Base-by-base conservation (phyloP, 768 basidiomycete genomes). In the Rickenella mellea region DNA sequence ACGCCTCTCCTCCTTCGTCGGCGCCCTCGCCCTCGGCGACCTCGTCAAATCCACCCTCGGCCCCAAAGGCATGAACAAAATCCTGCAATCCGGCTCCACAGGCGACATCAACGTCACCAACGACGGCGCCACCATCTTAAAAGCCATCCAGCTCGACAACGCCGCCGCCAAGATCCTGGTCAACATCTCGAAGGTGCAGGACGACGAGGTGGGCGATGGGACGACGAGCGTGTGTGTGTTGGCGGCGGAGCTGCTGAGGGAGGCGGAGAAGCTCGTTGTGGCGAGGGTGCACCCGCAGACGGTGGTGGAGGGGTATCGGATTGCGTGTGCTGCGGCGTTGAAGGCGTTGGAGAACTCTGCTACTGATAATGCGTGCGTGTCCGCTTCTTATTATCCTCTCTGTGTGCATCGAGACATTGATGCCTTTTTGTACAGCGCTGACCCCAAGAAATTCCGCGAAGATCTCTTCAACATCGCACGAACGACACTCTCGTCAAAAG, bases 1-100 rank as follows among this genome's bases (percentile, higher is more conserved):
- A 59, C 89, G 94, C 64, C 81, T 99, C 51, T 92, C 92, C 3
- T 94, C 91, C 3, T 99, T 99, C 62, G 88, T 99, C 42, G 96
- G 96, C 26, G 94, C 96, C 5, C 79, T 96, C 52, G 96, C 96
- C 0, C 74, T 99, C 26, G 96, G 96, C 31, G 96, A 99, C 68
- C 80, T 99, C 50, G 94, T 99, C 55, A 98, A 98, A 67, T 94
- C 92, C 1, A 99, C 96, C 6, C 75, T 99, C 2, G 96, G 96
- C 7, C 96, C 96, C 19, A 98, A 99, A 64, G 96, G 96, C 42
- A 99, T 98, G 94, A 98, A 97, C 80, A 98, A 98, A 70, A 98
- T 99, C 48, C 78, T 99, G 12, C 94, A 93, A 62, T 93, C 90
- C 1, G 79, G 64, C 1, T 88, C 91, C 5, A 78, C 83, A 0